Percentiles rank a stretch among this genome's conserved stretches.
Conservation (phyloP, 306 rosid genomes). For the Vigna unguiculata region DNA sequence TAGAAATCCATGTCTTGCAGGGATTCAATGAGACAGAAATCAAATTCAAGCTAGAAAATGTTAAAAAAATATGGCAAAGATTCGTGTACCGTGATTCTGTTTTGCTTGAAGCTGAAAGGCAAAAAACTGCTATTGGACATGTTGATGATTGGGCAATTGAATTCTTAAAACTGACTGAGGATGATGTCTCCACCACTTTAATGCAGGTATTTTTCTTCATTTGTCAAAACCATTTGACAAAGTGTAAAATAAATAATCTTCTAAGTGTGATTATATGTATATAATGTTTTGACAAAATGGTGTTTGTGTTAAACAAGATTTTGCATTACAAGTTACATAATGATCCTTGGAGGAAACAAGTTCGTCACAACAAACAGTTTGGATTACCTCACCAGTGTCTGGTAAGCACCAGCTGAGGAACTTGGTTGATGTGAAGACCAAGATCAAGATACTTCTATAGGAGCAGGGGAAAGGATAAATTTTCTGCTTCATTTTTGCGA, state of each 20-base stretch:
- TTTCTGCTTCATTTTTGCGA: neutral
- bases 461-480: conserved; percentile 23
- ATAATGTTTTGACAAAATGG: conserved; percentile 28
- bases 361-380: conserved; percentile 55
- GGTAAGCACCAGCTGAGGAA: conserved; percentile 51
- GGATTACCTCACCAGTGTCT: conserved; percentile 79
- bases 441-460: neutral
- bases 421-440: conserved; percentile 24
- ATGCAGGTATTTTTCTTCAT: conserved; percentile 67
- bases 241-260: neutral
- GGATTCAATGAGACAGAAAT: conserved; percentile 79
- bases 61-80: conserved; percentile 84
- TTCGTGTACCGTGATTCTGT: conserved; percentile 80
- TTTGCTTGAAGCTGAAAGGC: conserved; percentile 94
- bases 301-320: conserved; percentile 56
- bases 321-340: conserved; percentile 89
- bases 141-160: conserved; percentile 78
- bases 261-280: too few relatives aligned
- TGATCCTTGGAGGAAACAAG: conserved; percentile 81
- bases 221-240: conserved; percentile 6
- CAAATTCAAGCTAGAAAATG: conserved; percentile 72
- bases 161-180: conserved; percentile 61
- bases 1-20: conserved; percentile 49
- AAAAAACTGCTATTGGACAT: conserved; percentile 56
- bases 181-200: conserved; percentile 73